These are phyloP conservation scores for Astrothelium subdiscretum DNA, from an alignment of 495 filamentous ascomycete genomes.

Conservation along the genomic window DNA sequence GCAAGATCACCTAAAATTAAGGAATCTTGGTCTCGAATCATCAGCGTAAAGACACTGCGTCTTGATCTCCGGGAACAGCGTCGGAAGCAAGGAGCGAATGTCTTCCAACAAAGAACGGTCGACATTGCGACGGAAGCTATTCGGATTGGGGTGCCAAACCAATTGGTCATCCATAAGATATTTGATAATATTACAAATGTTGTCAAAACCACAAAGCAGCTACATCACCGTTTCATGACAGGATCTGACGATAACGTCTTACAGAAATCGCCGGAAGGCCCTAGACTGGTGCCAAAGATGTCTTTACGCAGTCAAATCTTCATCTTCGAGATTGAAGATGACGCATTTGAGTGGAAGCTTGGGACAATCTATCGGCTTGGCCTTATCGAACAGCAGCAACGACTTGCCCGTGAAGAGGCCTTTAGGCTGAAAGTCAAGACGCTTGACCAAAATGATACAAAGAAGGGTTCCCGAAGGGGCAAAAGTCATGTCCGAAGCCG, in stretches of 20 bases:
- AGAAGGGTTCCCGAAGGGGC: slow-evolving; percentile 28
- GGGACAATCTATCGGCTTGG: slow-evolving; percentile 84
- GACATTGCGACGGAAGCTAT: slow-evolving; percentile 80
- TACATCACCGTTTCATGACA: slow-evolving; percentile 82
- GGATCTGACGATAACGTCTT: slow-evolving; percentile 79
- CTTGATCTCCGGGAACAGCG: slow-evolving; percentile 67
- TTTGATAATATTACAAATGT: slow-evolving; percentile 87
- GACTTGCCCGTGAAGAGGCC: slow-evolving; percentile 79
- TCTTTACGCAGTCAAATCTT: slow-evolving; percentile 70
- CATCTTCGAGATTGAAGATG: slow-evolving; percentile 87
- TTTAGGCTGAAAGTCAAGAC: slow-evolving; percentile 78
- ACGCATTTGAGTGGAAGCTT: slow-evolving; percentile 94
- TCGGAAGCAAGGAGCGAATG: slow-evolving; percentile 47
- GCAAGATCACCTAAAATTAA: slow-evolving; percentile 73
- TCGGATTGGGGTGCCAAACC: slow-evolving; percentile 82
- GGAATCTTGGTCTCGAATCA: slow-evolving; percentile 69
- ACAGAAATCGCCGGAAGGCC: slow-evolving; percentile 66
- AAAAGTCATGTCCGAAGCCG: slow-evolving; percentile 22
- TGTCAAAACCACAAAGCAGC: slow-evolving; percentile 73
- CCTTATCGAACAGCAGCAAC: slow-evolving; percentile 75
- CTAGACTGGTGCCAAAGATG: slow-evolving; percentile 74
- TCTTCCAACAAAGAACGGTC: slow-evolving; percentile 67
- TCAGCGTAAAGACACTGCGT: slow-evolving; percentile 69
- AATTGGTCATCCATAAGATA: slow-evolving; percentile 79
- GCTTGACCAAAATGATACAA: slow-evolving; percentile 48